Base-by-base conservation (phyloP, 23 red algal genomes). In the Gracilaria domingensis region DNA sequence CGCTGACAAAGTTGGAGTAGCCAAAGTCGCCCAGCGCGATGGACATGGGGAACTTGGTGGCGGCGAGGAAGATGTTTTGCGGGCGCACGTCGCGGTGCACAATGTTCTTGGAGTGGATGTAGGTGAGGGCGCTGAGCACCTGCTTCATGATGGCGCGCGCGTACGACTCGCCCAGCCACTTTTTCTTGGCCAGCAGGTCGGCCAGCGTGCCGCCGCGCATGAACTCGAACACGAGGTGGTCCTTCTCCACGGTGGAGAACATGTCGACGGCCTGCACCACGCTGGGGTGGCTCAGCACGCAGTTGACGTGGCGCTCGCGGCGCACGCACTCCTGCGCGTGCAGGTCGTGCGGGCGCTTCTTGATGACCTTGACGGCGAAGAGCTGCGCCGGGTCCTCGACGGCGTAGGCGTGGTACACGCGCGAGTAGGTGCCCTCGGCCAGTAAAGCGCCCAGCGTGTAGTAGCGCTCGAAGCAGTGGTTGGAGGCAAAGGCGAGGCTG, bases 41-140 rank as follows among this genome's bases (percentile, higher is more conserved):
- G 56, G 80, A 85, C 84, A 96, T 87, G 71, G 91, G 92, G 66
- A 92, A 94, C 75, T 75, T 82, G 48, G 59, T 48, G 42, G 44
- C 86, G 33, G 77, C 66, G 35, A 58, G 44, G 53, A 96, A 90
- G 12, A 96, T 73, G 65, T 91, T 96, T 21, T 83, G 79, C 48
- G 95, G 95, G 25, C 79, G 91, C 34, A 97, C 73, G 83, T 97
- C 88, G 53, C 95, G 88, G 62, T 97, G 95, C 18, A 97, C 83
- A 38, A 97, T 72, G 73, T 88, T 93, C n/a, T 94, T 85, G 57
- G 71, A 54, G 59, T 97, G 89, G 51, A 93, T 85, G 57, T 93
- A 66, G 44, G 71, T 37, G 8, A 97, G 57, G 17, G 90, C 95
- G 61, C 50, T 90, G 62, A 93, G 62, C 11, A 97, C 37, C 49